Conservation (phyloP, 106 monocot genomes). For the Platanthera zijinensis region DNA sequence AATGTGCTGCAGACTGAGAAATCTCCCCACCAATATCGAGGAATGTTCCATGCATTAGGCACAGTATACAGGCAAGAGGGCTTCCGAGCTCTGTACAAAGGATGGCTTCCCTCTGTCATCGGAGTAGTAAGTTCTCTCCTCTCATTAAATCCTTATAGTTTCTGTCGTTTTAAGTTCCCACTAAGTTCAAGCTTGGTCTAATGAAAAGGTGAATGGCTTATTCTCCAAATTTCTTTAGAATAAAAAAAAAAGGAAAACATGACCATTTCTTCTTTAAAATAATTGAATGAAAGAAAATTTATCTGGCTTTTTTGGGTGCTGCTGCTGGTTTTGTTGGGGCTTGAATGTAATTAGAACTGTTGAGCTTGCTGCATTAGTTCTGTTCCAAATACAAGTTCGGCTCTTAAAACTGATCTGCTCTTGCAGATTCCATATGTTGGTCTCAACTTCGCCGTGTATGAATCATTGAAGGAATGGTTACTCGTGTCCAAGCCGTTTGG, state of each 20-base stretch:
- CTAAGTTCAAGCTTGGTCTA: neutral
- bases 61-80: conserved; percentile 75
- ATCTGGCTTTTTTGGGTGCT: neutral
- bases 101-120: conserved; percentile 97
- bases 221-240: neutral
- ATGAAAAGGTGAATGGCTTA: neutral
- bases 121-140: conserved; percentile 67
- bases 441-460: conserved; percentile 84
- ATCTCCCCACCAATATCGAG: conserved; percentile 81
- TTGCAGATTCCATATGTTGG: conserved; percentile 87
- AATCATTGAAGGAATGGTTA: conserved; percentile 78
- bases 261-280: neutral
- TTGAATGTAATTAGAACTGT: neutral
- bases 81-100: conserved; percentile 87
- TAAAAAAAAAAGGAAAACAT: neutral
- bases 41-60: conserved; percentile 80
- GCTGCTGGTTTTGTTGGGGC: neutral
- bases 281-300: neutral
- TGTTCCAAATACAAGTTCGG: neutral
- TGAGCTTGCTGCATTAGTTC: neutral
- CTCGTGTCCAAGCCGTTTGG: conserved; percentile 47
- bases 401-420: neutral
- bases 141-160: neutral
- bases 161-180: neutral
- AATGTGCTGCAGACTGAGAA: conserved; percentile 55